phyloP scores from a whole-genome alignment of 495 filamentous ascomycete genomes.

The Oleoguttula mirabilis region DNA sequence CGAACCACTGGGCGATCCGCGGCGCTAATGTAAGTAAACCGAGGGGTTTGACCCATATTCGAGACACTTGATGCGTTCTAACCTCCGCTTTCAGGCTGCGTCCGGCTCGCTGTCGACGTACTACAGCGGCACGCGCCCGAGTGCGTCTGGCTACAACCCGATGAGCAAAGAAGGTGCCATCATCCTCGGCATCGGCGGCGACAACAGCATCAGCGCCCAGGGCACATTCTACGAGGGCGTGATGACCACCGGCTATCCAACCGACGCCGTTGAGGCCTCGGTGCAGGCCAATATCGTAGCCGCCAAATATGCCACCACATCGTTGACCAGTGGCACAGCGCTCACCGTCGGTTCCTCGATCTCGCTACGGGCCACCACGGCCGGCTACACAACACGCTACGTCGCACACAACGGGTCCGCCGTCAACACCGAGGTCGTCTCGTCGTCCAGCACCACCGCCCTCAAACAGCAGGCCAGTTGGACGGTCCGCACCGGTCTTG shows the following conservation, averaged over 20 bases:
- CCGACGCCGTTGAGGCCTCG: conserved; percentile 41
- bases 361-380: conserved; percentile 40
- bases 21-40: too few species aligned
- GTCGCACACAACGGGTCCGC: conserved; percentile 38
- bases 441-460: conserved; percentile 36
- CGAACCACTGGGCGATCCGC: conserved; percentile 43
- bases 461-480: conserved; percentile 42
- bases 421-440: conserved; percentile 41
- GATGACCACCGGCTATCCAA: conserved; percentile 47
- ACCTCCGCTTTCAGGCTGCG: too few species aligned
- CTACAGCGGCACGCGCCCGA: conserved; percentile 42
- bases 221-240: conserved; percentile 52
- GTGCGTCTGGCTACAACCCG: conserved; percentile 39
- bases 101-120: conserved; percentile 44
- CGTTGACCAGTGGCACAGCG: conserved; percentile 37
- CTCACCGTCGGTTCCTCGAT: conserved; percentile 39
- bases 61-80: too few species aligned
- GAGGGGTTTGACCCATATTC: too few species aligned
- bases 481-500: conserved; percentile 42
- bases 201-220: conserved; percentile 43
- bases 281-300: conserved; percentile 49
- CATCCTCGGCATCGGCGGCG: conserved; percentile 47
- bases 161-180: conserved; percentile 52
- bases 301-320: conserved; percentile 38
- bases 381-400: conserved; percentile 39